A percentile compares a stretch with the other conserved stretches of the same genome.
phyloP scores from a whole-genome alignment of 441 rosid genomes.

The Adansonia rubrostipa region DNA sequence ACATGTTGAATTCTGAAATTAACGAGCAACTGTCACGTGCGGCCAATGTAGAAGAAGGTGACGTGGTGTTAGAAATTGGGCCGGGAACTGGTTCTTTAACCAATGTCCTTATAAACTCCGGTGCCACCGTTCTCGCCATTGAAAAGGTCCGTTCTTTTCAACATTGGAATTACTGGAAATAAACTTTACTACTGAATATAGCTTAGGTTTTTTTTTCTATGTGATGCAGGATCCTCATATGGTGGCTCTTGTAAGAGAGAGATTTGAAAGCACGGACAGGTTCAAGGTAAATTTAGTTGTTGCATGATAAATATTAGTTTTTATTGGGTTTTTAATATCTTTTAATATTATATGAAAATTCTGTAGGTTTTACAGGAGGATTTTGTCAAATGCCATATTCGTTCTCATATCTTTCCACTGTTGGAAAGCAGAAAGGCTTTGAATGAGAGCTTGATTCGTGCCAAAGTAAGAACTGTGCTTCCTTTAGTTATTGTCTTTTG shows the following conservation, averaged over 20 bases:
- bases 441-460: conserved; percentile 41
- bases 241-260: conserved; percentile 71
- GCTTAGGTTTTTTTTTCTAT: not conserved
- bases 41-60: conserved; percentile 75
- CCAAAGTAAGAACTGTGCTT: conserved; percentile 53
- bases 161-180: not conserved
- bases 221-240: conserved; percentile 75
- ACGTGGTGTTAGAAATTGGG: conserved; percentile 86
- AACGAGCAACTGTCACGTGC: conserved; percentile 62
- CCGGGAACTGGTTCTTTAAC: conserved; percentile 95
- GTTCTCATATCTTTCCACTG: conserved; percentile 62
- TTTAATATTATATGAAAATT: not conserved
- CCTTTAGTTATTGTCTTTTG: not conserved
- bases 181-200: not conserved
- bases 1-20: conserved; percentile 81
- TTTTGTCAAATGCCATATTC: conserved; percentile 74
- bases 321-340: not conserved
- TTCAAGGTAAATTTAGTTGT: conserved; percentile 53
- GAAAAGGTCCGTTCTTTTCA: conserved; percentile 59
- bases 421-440: conserved; percentile 40
- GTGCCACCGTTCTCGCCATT: conserved; percentile 81
- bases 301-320: not conserved
- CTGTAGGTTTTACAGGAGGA: conserved; percentile 81
- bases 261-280: conserved; percentile 56
- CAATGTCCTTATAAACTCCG: conserved; percentile 61